These are phyloP conservation scores for Cyberlindnera lachancei DNA, from an alignment of 805 yeast genomes.

Conservation along the genomic window DNA sequence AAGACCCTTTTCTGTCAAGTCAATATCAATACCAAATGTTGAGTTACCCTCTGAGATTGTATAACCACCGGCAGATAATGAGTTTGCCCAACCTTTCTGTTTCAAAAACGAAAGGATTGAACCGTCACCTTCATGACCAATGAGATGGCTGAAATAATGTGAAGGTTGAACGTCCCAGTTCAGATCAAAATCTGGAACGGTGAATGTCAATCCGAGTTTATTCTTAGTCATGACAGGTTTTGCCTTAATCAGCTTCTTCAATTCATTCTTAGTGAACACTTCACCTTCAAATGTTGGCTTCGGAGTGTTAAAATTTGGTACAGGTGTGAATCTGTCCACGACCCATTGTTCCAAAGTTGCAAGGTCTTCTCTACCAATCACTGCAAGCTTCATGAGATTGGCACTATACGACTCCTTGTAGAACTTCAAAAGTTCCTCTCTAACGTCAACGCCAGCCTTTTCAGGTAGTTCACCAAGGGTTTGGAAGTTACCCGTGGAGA, in stretches of 20 bases:
- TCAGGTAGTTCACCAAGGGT: constrained; percentile 69
- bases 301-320: constrained; percentile 39
- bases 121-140: constrained; percentile 92
- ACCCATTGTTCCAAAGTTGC: constrained; percentile 71
- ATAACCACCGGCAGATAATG: constrained; percentile 65
- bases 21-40: constrained; percentile 61
- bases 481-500: constrained; percentile 79
- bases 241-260: constrained; percentile 51
- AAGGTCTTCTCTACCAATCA: constrained; percentile 74
- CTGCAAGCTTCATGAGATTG: constrained; percentile 80
- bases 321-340: constrained; percentile 50
- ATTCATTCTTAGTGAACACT: constrained; percentile 42
- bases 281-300: constrained; percentile 32
- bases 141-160: constrained; percentile 65
- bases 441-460: constrained; percentile 56
- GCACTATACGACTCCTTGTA: constrained; percentile 70
- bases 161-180: constrained; percentile 65
- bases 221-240: constrained; percentile 80
- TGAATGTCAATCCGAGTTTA: constrained; percentile 58
- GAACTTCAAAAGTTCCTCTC: constrained; percentile 74
- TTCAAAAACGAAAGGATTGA: constrained; percentile 69
- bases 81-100: constrained; percentile 69
- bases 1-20: constrained; percentile 69
- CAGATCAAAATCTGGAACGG: constrained; percentile 69
- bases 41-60: constrained; percentile 62